Base-by-base conservation (phyloP, 2,329 filamentous ascomycete species). In the Zymoseptoria passerinii region DNA sequence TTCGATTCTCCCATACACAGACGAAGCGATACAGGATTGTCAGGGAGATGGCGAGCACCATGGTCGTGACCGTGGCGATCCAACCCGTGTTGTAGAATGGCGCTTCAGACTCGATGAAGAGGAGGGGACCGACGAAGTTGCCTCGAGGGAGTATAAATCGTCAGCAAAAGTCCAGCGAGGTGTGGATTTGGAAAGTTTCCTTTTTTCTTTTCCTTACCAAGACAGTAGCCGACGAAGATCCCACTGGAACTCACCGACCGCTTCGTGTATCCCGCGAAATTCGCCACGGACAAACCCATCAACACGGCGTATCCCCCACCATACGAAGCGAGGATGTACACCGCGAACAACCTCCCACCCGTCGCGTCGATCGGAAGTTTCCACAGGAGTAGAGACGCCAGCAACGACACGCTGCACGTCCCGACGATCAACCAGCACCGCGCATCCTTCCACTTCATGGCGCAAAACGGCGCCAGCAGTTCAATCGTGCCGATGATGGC, bases 211-310 rank as follows among this genome's bases (percentile, higher is more conserved):
- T n/a, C n/a, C n/a, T n/a, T n/a, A 76, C 76, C 78, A 8, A 80
- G 68, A 62, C 79, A 81, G 62, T 81, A 81, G 0, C 78, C 79
- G 19, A 81, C 75, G 54, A 78, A 81, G 5, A 80, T 70, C 0
- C 78, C 78, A 1, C 77, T 78, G 0, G 77, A 78, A 1, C 75
- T 75, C 1, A 81, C 69, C 1, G 76, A 75, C 1, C 77, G 70
- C 67, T 81, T 81, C 0, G 79, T 81, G 55, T 81, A 81, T 1
- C 79, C 79, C 0, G 79, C 77, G 9, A 76, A 80, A 60, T 81
- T 81, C 27, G 78, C 78, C 49, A 78, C 74, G 51, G 76, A 73
- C 5, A 80, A 65, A 0, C 77, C 77, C 73, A 83, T 80, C 0
- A 80, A 65, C 5, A 81, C 76, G 1, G 76, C 78, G 59, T 82